Base-by-base conservation (phyloP, 2,329 filamentous ascomycete genomes). In the Neofusicoccum umdonicola region DNA sequence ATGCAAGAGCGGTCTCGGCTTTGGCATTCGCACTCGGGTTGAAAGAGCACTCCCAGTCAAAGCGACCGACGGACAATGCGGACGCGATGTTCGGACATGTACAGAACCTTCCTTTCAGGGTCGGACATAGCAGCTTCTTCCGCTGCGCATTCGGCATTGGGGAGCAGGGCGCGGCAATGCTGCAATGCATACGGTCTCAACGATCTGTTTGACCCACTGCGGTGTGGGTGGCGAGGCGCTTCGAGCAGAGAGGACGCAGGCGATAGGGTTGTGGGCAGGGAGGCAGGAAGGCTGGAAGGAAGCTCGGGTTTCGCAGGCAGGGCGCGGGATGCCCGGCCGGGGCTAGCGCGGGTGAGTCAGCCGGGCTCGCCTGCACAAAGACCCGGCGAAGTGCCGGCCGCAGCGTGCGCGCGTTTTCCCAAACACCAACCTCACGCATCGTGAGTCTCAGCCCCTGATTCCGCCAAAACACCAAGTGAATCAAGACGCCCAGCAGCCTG, bases 401-500 rank as follows among this genome's bases (percentile, higher is more conserved):
- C 19, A 27, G 5, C n/a, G 35, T 41, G 51, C 35, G 37, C 54
- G 12, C 56, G 56, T 60, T 47, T 60, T 47, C 56, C 42, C 42
- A 60, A 60, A 60, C 42, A 37, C 56, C 56, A 60, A 47, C 42
- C 39, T 60, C 56, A 44, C 42, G 56, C 56, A 60, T 47, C 56
- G 41, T 11, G 4, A 35, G 56, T 60, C 56, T 60, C 56, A 60
- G 42, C 56, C 42, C 56, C 56, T 58, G 22, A 35, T 17, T 39
- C 41, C n/a, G 41, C 27, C 56, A 58, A 60, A 60, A 60, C 56
- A 60, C 56, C 41, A 47, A 22, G 31, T 60, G 56, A 60, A 47
- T 44, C 56, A 60, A 58, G 50, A 37, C 50, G 54, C 41, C 39
- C 22, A 35, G 41, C 13, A 6, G 15, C n/a, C 31, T n/a, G n/a